These are phyloP conservation scores for Zygosaccharomyces bailii DNA, from an alignment of 805 yeast species.

Conservation along the genomic window DNA sequence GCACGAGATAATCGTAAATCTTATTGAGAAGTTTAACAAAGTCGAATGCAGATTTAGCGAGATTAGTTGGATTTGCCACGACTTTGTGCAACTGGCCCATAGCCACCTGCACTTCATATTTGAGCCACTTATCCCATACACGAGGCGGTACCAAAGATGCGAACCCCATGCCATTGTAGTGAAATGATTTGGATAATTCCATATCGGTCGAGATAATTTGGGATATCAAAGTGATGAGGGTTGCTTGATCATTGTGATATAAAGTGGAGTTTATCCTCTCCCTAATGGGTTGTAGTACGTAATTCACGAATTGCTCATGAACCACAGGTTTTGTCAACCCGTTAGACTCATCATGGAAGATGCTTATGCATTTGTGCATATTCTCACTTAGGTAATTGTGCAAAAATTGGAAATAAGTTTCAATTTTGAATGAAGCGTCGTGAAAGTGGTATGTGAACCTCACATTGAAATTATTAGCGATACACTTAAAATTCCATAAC, in stretches of 20 bases:
- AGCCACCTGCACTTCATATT: constrained; percentile 46
- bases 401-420: constrained; percentile 50
- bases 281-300: constrained; percentile 43
- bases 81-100: constrained; percentile 44
- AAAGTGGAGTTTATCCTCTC: constrained; percentile 38
- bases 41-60: constrained; percentile 31
- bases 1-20: constrained; percentile 37
- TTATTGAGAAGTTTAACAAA: constrained; percentile 48
- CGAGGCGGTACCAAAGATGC: constrained; percentile 29
- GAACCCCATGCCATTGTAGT: constrained; percentile 41
- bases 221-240: constrained; percentile 35
- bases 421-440: constrained; percentile 40
- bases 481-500: constrained; percentile 46
- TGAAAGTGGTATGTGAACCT: constrained; percentile 57
- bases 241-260: constrained; percentile 40
- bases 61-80: constrained; percentile 27
- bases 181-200: constrained; percentile 38
- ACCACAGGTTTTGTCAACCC: constrained; percentile 31
- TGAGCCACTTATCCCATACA: constrained; percentile 46
- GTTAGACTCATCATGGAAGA: constrained; percentile 38
- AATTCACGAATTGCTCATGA: constrained; percentile 40
- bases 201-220: constrained; percentile 42
- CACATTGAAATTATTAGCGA: constrained; percentile 44
- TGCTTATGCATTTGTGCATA: constrained; percentile 39
- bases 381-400: constrained; percentile 45